A percentile compares a stretch with the other conserved stretches of the same genome.
These are phyloP conservation scores for Leishmania braziliensis DNA, from an alignment of 208 protist species.

Conservation along the genomic window DNA sequence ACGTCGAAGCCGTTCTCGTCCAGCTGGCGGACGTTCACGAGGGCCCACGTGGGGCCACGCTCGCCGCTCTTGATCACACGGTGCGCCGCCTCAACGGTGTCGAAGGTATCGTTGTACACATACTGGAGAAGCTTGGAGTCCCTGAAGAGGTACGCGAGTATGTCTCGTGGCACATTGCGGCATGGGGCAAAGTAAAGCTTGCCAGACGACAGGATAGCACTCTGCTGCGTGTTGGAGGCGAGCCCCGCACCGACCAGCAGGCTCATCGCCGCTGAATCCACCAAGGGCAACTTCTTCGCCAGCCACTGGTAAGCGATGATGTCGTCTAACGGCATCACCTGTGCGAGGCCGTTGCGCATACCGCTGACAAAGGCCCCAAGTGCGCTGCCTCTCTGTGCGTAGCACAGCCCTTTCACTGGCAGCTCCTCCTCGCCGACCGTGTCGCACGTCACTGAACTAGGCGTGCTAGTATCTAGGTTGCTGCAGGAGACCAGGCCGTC, in stretches of 20 bases:
- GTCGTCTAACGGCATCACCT: constrained; percentile 25
- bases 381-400: neutral
- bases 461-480: neutral
- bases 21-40: constrained; percentile 35
- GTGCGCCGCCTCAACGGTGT: constrained; percentile 27
- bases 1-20: constrained; percentile 32
- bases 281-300: neutral
- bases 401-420: constrained; percentile 40
- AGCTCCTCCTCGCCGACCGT: constrained; percentile 28
- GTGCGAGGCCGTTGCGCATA: constrained; percentile 3
- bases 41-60: constrained; percentile 34
- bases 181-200: constrained; percentile 49
- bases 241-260: constrained; percentile 28
- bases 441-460: neutral
- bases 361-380: neutral
- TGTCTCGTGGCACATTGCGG: constrained; percentile 20
- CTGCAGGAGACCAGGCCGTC: constrained; percentile 10
- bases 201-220: constrained; percentile 24
- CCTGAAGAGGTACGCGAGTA: constrained; percentile 33
- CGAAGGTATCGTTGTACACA: constrained; percentile 42
- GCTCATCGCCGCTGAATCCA: neutral
- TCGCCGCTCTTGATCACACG: constrained; percentile 9
- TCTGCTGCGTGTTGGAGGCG: constrained; percentile 22
- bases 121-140: constrained; percentile 41
- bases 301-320: constrained; percentile 40